Base-by-base conservation (phyloP, 228 moss, liverwort and hornwort genomes). In the Sphagnum fallax region DNA sequence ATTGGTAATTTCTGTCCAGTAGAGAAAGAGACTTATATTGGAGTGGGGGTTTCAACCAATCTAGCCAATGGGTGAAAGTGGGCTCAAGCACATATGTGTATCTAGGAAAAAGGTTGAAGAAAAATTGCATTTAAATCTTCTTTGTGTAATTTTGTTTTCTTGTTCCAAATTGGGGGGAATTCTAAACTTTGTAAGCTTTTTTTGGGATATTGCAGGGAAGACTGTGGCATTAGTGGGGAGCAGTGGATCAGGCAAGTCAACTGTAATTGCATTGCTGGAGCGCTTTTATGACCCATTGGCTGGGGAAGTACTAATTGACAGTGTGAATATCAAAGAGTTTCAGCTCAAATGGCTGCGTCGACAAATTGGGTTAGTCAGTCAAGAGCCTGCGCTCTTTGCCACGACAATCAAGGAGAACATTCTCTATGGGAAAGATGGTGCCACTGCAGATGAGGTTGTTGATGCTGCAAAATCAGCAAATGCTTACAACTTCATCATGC, bases 311-410 rank as follows among this genome's bases (percentile, higher is more conserved):
- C 75, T 90, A 53, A 80, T 95, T n/a, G 95, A 95, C 61, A 82
- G 87, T 32, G 67, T 74, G 13, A 83, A 92, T 71, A 90, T 95
- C 76, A 92, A 89, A 59, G 85, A 79, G n/a, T 64, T 95, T 13
- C 86, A 90, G 68, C 83, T 95, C 6, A 88, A 80, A 7, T 92
- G 92, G 95, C 82, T 95, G 16, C 84, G 95, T n/a, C 86, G 71
- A 13, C 90, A 90, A 75, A 89, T 95, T 6, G 94, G 92, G 6
- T 72, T 95, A 6, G 94, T 95, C 50, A 87, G 84, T 62, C 94
- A 92, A 72, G 94, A 95, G 74, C 95, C 95, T 8, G 90, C 92
- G 0, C 83, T 95, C 11, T 95, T 95, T 60, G 92, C 92, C 15
- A 89, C 92, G 1, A 71, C 83, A 58, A 87, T 92, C 64, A 71